Base-by-base conservation (phyloP, 768 basidiomycete genomes). In the Goffeauzyma gilvescens region DNA sequence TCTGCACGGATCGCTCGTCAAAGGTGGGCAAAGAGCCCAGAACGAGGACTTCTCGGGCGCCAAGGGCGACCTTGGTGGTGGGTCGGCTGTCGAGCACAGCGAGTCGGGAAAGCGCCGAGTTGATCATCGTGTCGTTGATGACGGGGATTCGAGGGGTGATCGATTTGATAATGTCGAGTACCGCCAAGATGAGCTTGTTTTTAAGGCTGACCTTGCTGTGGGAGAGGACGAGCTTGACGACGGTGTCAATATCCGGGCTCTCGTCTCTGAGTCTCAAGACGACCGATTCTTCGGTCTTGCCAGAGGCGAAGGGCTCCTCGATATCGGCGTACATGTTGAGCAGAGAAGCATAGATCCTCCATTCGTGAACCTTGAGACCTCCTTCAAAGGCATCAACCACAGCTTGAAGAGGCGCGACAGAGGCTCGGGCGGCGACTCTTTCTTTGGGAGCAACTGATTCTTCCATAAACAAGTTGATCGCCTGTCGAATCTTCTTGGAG, bases 41-140 rank as follows among this genome's bases (percentile, higher is more conserved):
- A 56, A 98, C 96, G 35, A 96, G 72, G 6, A 93, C 93, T 68
- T 98, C 93, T 34, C 93, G 81, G 31, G 93, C 93, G 65, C 90
- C 95, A 50, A 98, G 66, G 2, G 89, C 74, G 26, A 96, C 89
- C 42, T 78, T 71, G 23, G 76, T 82, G n/a, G 89, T 90, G 5
- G 85, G 85, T 79, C 86, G 81, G 36, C 83, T 79, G 65, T 96
- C 90, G 26, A 96, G 72, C 24, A 74, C 73, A 40, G 89, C 83
- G 28, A 96, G 73, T 34, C 73, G 75, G 55, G 78, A 78, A 45
- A 93, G 68, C 20, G 82, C 79, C 46, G 78, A 70, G 60, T 77
- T 77, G 50, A 96, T 66, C 37, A 69, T 68, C 44, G 76, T 73
- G 42, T 93, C 86, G 5, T 75, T 56, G 50, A 78, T 75, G 15